Evolutionary conservation across 208 protist genomes (phyloP).

Genomic region (Acanthamoeba healyi): DNA sequence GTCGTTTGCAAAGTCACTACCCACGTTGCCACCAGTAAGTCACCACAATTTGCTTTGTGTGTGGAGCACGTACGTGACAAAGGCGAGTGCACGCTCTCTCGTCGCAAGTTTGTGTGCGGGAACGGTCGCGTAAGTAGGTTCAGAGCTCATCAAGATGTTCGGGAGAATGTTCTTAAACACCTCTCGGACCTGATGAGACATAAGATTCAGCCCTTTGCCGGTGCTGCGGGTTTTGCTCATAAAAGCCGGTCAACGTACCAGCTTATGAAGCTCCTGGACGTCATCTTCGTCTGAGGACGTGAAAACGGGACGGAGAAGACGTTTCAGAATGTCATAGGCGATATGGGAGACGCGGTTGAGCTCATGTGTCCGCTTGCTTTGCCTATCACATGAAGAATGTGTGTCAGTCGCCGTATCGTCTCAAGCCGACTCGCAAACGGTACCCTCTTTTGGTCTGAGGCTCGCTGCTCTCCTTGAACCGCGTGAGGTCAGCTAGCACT

Average conservation of each 20-base stretch:
- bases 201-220: background rate
- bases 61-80: constrained; percentile 48
- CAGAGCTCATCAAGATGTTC: constrained; percentile 62
- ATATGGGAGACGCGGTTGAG: background rate
- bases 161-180: constrained; percentile 72
- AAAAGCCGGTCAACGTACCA: too few species aligned
- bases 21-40: background rate
- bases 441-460: background rate
- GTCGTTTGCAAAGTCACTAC: background rate
- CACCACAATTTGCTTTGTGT: too few species aligned
- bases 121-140: background rate
- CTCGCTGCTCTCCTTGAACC: constrained; percentile 51
- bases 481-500: constrained; percentile 62
- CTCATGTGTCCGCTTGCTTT: background rate
- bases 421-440: background rate
- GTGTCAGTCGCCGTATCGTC: background rate
- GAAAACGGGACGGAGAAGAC: constrained; percentile 24
- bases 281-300: constrained; percentile 38
- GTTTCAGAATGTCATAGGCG: constrained; percentile 50
- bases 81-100: constrained; percentile 38
- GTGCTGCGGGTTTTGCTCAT: background rate
- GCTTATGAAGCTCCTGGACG: constrained; percentile 33
- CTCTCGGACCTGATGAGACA: background rate
- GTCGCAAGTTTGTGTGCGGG: constrained; percentile 48
- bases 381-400: background rate